Evolutionary conservation across 2,329 filamentous ascomycete genomes (phyloP), one percentile per base, ranked within the genome.

Genomic region (Fusarium tricinctum): DNA sequence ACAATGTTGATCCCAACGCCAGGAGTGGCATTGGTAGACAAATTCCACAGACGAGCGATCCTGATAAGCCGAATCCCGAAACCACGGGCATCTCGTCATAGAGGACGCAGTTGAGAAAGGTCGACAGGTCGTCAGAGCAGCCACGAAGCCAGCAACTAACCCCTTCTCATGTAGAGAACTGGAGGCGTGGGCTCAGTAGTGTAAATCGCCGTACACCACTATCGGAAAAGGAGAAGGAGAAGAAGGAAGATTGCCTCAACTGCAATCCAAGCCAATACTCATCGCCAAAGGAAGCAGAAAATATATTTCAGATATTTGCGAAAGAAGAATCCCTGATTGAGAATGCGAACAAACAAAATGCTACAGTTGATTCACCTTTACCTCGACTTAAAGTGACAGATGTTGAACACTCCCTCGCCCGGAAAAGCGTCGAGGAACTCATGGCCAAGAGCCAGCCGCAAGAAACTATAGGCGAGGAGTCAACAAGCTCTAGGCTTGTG

Each of bases 381-480:
- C 60, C 74, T 26, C 66, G 68, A 32, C 43, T 76, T 43, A 75
- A 69, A 49, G 53, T 77, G 20, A 72, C 70, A 48, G 69, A 76
- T 32, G 58, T 77, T 35, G 76, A 77, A 57, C 60, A 72, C 13
- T 74, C 70, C 4, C 63, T 77, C n/a, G 71, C 73, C 20, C 69
- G 59, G 26, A 70, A 66, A 39, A 68, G 63, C 10, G 68, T 48
- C 8, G 66, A 75, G 44, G 65, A 72, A 19, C 39, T 69, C 13
- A 42, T 69, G 13, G 23, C 28, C 48, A 66, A 42, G 46, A 62
- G 19, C 44, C 63, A 50, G 26, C 22, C 58, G 20, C 52, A 54
- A 14, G 45, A 40, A 51, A 48, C 54, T 8, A 28, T 46, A 63
- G 52, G 32, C 19, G 32, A 42, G 3, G 57, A 58, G 38, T 40